Evolutionary conservation across 352 stramenopile genomes (phyloP).

Genomic region (Aphanomyces astaci): DNA sequence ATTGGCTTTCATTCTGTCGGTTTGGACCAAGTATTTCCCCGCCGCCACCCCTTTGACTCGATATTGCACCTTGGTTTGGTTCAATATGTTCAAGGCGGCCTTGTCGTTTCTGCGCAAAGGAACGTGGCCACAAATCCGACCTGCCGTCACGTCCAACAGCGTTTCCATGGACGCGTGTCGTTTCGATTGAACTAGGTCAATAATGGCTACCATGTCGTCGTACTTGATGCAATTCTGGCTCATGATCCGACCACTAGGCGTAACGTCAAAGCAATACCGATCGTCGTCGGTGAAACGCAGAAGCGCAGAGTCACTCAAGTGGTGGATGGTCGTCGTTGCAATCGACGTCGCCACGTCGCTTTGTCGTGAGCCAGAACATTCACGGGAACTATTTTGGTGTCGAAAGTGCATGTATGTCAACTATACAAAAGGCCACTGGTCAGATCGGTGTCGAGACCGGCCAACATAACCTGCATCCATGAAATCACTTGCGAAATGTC

Average conservation of each 20-base stretch:
- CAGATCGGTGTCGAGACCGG: too few species aligned
- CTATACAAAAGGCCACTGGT: not conserved
- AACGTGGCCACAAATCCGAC: not conserved
- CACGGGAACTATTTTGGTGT: not conserved
- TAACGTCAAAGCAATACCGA: not conserved
- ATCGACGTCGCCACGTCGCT: not conserved
- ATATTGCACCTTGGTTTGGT: not conserved
- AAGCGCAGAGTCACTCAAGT: not conserved
- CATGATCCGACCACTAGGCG: not conserved
- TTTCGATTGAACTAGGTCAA: not conserved
- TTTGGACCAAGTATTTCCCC: constrained; percentile 6
- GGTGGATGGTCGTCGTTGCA: not conserved
- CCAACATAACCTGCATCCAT: constrained; percentile 8
- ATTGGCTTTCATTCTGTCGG: constrained; percentile 16
- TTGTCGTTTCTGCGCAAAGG: constrained; percentile 15
- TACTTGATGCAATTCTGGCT: constrained; percentile 8
- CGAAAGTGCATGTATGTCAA: not conserved
- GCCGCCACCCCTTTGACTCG: not conserved
- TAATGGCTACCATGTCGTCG: not conserved
- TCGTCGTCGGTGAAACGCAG: not conserved
- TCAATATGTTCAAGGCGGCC: constrained; percentile 3
- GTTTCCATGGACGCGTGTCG: not conserved
- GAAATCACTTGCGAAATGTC: constrained; percentile 5
- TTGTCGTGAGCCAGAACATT: not conserved
- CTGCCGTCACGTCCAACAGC: not conserved